Base-by-base conservation (phyloP, 805 yeast genomes). In the Candida nitratophila region DNA sequence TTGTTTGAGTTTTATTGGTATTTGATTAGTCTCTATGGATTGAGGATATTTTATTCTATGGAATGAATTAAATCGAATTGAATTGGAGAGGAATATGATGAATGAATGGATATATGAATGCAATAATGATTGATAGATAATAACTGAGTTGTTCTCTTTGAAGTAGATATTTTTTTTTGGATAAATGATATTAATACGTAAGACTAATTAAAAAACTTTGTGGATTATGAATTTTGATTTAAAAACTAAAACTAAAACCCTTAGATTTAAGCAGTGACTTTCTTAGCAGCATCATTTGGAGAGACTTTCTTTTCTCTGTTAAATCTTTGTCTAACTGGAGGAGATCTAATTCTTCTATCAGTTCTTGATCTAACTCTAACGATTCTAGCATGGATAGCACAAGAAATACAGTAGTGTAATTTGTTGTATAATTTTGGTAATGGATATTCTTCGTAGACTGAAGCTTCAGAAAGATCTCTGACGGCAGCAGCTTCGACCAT, bases 401-500 rank as follows among this genome's bases (percentile, higher is more conserved):
- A 93, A 55, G 99, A 93, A 65, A 93, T 93, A 85, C 99, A 93
- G 93, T 93, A 93, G 84, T 91, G 97, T 74, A 91, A 83, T 83
- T 93, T 93, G 88, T 93, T 86, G 95, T 91, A 93, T 70, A 93
- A 85, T 85, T 93, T 93, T 78, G 99, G 99, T 67, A 93, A 79
- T 69, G 96, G 98, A 81, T 93, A 93, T 82, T 93, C 99, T 67
- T 86, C 80, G 86, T 93, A 93, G 66, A 93, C 98, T 51, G 97
- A 90, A 66, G 99, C 99, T 79, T 93, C 99, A 64, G 96, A 86
- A 76, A 93, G 81, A 77, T 93, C 99, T 84, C 99, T 90, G 70
- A 93, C 95, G 68, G 99, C 93, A 73, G 99, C 99, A 64, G 96
- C 93, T 83, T 93, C 99, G 66, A 93, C 99, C 91, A 93, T 93